Conservation (phyloP, 371 early-diverging fungal genomes). For the Mucor plumbeus region DNA sequence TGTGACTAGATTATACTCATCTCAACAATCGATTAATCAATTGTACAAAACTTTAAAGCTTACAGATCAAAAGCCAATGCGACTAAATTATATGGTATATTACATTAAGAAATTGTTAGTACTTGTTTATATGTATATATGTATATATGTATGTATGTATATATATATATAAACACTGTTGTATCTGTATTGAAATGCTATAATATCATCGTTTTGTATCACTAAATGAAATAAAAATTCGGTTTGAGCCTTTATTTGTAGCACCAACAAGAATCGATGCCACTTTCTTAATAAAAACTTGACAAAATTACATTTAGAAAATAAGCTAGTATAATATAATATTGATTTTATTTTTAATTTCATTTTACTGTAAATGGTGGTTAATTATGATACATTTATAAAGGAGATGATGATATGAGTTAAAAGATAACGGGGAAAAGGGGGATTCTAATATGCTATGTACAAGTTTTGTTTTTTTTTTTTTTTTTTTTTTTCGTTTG, state of each 20-base stretch:
- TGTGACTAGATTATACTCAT: not conserved
- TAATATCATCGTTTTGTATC: too few species aligned
- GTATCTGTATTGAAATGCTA: too few species aligned
- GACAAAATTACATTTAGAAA: not conserved
- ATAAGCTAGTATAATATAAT: not conserved
- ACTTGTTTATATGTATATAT: too few species aligned
- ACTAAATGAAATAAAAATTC: too few species aligned
- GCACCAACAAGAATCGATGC: not conserved
- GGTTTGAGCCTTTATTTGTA: not conserved
- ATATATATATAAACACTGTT: too few species aligned
- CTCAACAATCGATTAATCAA: too few species aligned
- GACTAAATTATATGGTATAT: too few species aligned
- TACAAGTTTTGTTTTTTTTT: not conserved
- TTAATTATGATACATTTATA: conserved; percentile 7
- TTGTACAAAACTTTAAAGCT: too few species aligned
- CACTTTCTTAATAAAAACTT: not conserved
- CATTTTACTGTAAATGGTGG: not conserved
- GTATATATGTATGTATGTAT: too few species aligned
- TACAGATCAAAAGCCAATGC: too few species aligned
- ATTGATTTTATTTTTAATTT: not conserved
- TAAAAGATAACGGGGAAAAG: not conserved
- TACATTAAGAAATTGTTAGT: too few species aligned
- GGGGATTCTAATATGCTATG: not conserved
- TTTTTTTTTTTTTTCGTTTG: not conserved
- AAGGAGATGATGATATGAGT: not conserved